Base-by-base conservation (phyloP, 2,329 filamentous ascomycete species). In the Hymenotorrendiella dingleyae region DNA sequence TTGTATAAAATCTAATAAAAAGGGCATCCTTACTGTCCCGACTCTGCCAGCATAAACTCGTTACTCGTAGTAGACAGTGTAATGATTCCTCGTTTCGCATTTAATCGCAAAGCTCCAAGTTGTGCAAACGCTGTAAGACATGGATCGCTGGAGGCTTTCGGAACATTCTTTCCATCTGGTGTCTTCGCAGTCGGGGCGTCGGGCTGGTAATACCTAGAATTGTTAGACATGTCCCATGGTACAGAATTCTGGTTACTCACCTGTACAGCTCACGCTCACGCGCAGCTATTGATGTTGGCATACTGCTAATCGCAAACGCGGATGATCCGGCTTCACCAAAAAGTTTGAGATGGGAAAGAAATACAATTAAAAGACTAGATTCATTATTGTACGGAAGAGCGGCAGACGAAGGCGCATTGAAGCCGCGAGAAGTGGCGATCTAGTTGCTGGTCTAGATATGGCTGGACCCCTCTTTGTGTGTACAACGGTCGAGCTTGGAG, bases 51-150 rank as follows among this genome's bases (percentile, higher is more conserved):
- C 24, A 59, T 47, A 26, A 46, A 59, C 43, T 56, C 52, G 10
- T 41, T 30, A 19, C 43, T 43, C 20, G 45, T 36, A 3, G 52
- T 47, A 6, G 54, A 49, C 1, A 61, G 45, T 21, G 67, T 69
- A 17, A 76, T 66, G 49, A 76, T 63, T 26, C 63, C 67, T 10
- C 72, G 65, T 44, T 68, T 67, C 19, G 66, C 66, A 29, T 67
- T 62, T 42, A 77, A 58, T 3, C 71, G 64, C 11, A 76, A 59
- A 1, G 71, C 65, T 10, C 67, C 69, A 12, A 78, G 64, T 54
- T 77, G 73, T 2, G 73, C 62, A 47, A 69, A 65, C 2, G 66
- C 64, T 2, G 64, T 64, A 17, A 74, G 62, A 35, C 62, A 64
- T 3, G 67, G 67, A 55, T 68, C 72, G 36, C 34, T 43, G 2